Base-by-base conservation (phyloP, 179 eudicot species). In the Spergularia azorica region DNA sequence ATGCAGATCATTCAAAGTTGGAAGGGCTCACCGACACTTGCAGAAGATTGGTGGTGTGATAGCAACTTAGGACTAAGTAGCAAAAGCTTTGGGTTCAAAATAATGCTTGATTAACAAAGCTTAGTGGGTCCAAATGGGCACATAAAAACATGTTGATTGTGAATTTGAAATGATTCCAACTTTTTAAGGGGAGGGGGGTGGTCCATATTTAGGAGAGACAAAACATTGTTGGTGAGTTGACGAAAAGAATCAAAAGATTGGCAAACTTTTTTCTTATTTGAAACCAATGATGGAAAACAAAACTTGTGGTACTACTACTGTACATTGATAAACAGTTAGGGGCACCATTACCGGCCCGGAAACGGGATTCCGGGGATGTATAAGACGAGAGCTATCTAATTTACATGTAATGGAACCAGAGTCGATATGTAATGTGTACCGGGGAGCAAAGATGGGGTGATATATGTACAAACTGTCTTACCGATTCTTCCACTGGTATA, bases 381-480 rank as follows among this genome's bases (percentile, higher is more conserved):
- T 80, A 51, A 20, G 51, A 63, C 72, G 64, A 21, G 18, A 57
- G n/a, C 43, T 48, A 58, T 59, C 59, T 20, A 20, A 21, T 76
- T 76, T 76, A 80, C 79, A 80, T 55, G 75, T 13, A n/a, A 50
- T 59, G 13, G n/a, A 69, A 69, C 57, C 56, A 26, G 48, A 6
- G 55, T 66, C 21, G 26, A 41, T 76, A 67, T 71, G 48, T 4
- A 43, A 43, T 43, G 48, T 43, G 8, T 72, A 73, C 32, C 67
- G 48, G 63, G 17, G 43, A 64, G 50, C 38, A 48, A 26, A 56
- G 58, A 56, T 18, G 77, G 60, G 32, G 32, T 26, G 32, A 60
- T 38, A 59, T 82, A 82, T 82, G 81, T 82, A 82, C 32, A 26
- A 26, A 26, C 32, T 43, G 59, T 72, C 70, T 71, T 43, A 4